These are phyloP conservation scores for Pyronema omphalodes DNA, from an alignment of 495 filamentous ascomycete genomes.

Conservation along the genomic window DNA sequence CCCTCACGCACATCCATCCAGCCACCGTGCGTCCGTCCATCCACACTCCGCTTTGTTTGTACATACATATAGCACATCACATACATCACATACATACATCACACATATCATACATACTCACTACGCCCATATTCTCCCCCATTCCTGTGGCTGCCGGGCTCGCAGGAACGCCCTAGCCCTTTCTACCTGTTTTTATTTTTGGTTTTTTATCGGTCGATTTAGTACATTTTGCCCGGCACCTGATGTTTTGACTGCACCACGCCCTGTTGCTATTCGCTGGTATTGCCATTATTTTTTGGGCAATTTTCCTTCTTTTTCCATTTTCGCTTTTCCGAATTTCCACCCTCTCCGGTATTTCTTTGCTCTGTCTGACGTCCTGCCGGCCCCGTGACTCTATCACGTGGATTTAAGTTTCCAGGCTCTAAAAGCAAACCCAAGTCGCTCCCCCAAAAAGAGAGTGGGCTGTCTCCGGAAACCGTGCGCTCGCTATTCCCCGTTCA, in stretches of 20 bases:
- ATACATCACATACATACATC: background rate
- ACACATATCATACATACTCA: no score
- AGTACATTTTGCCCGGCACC: background rate
- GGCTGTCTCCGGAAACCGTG: background rate
- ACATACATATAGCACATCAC: background rate
- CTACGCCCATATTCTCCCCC: background rate
- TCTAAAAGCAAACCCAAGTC: constrained; percentile 4
- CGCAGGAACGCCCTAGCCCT: background rate
- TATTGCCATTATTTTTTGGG: constrained; percentile 4
- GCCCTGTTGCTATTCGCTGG: background rate
- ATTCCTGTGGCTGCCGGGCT: background rate
- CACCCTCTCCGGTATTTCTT: constrained; percentile 2
- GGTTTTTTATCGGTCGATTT: background rate
- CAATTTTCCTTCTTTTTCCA: constrained; percentile 4
- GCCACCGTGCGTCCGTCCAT: background rate
- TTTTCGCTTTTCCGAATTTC: constrained; percentile 8
- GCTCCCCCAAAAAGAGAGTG: background rate
- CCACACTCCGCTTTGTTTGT: background rate
- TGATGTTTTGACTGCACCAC: background rate
- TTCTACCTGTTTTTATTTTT: background rate
- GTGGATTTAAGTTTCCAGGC: constrained; percentile 7
- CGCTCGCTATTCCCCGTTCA: background rate
- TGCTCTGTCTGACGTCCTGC: background rate
- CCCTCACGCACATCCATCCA: background rate
- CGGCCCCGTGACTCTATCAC: constrained; percentile 1